Base-by-base conservation (phyloP, 148 eudicot species). In the Chenopodium quinoa region DNA sequence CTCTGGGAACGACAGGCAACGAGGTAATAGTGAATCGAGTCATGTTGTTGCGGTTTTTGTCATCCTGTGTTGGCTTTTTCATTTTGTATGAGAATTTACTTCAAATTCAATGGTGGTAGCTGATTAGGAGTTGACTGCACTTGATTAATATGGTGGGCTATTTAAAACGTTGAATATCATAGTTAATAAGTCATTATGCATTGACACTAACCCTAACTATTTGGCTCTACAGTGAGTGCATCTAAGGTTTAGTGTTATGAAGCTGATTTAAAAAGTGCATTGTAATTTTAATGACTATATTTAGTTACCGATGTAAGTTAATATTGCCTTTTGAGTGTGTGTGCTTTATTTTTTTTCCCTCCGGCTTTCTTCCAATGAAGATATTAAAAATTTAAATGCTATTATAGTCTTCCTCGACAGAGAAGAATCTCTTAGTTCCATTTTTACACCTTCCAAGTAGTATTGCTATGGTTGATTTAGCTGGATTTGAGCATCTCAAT, bases 21-120 rank as follows among this genome's bases (percentile, higher is more conserved):
- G 84, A 95, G 97, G 98, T 94, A 56, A 79, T 70, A 50, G 29
- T 69, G 34, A 76, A 48, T 40, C 44, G 47, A 71, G n/a, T 40
- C 48, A 56, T 69, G 66, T 71, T 31, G 34, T 65, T 40, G 47
- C n/a, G 22, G 31, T 60, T 67, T n/a, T 50, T 34, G 16, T 56
- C 62, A 56, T 56, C 62, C 19, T 14, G 1, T 14, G 62, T 56
- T 56, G 7, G 3, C 54, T 50, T 50, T 50, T 50, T 50, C 14
- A 3, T 1, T 48, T 13, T 50, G 54, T 50, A 50, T 20, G 37
- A 27, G 44, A 29, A 72, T 34, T 22, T 83, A 31, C 27, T 73
- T 31, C 31, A 66, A 68, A 62, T 47, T 32, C 50, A 40, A 23
- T 80, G 82, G 20, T 63, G 27, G 12, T 64, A 23, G 47, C 14